A percentile compares a stretch with the other conserved stretches of the same genome.
Evolutionary conservation across 2,329 filamentous ascomycete genomes (phyloP).

Genomic region (Pezicula neosporulosa): DNA sequence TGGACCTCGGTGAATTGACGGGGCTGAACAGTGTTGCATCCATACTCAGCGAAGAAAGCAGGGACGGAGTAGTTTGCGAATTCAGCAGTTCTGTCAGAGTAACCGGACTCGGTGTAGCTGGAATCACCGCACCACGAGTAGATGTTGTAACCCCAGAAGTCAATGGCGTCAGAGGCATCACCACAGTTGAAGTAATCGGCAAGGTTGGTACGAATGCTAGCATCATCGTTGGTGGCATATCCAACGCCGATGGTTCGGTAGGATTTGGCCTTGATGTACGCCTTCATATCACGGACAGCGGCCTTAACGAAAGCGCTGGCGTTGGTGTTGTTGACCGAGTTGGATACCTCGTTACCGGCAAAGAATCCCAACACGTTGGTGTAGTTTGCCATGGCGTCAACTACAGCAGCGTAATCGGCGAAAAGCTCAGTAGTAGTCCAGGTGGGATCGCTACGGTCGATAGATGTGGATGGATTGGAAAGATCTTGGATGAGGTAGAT

Average conservation of each 20-base stretch:
- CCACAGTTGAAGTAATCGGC: slow-evolving; percentile 96
- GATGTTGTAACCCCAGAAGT: slow-evolving; percentile 99
- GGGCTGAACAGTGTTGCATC: slow-evolving; percentile 71
- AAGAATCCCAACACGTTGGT: slow-evolving; percentile 96
- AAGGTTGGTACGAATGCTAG: slow-evolving; percentile 74
- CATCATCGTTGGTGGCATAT: slow-evolving; percentile 94
- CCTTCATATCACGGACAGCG: slow-evolving; percentile 92
- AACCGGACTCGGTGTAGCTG: slow-evolving; percentile 72
- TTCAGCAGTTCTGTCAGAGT: slow-evolving; percentile 77
- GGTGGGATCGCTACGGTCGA: slow-evolving; percentile 73
- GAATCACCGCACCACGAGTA: slow-evolving; percentile 98
- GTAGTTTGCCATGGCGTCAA: slow-evolving; percentile 80
- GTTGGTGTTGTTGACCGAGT: slow-evolving; percentile 81
- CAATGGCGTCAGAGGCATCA: slow-evolving; percentile 62
- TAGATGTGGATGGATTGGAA: slow-evolving; percentile 75
- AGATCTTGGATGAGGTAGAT: slow-evolving; percentile 97
- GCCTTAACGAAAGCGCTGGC: slow-evolving; percentile 97
- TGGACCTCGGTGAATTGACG: slow-evolving; percentile 84
- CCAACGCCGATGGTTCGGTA: slow-evolving; percentile 83
- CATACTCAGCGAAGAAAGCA: slow-evolving; percentile 98
- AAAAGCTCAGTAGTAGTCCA: slow-evolving; percentile 80
- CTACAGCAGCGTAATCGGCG: slow-evolving; percentile 75
- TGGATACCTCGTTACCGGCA: slow-evolving; percentile 95
- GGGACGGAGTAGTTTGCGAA: slow-evolving; percentile 89
- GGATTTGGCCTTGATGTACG: slow-evolving; percentile 78